Evolutionary conservation across 202 grass and related monocot species (phyloP), one percentile per base, ranked within the genome.

Genomic region (Setaria italica): DNA sequence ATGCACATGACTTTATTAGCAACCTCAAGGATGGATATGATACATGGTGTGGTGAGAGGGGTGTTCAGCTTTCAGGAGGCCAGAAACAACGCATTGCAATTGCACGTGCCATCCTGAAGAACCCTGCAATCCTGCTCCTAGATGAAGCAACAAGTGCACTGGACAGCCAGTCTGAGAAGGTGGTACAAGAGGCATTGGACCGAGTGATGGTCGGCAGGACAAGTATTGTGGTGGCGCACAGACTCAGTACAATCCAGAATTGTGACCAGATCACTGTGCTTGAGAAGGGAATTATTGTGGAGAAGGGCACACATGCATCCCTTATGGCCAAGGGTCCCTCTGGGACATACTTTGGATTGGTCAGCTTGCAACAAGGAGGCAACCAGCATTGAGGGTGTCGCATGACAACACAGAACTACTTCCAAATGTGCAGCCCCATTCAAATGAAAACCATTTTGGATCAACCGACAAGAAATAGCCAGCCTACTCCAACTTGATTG

Each of bases 21-120:
- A 91, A 92, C 85, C 95, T 97, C 58, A 91, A 91, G 86, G 92
- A 97, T 32, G 95, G 95, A 37, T 97, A 95, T 42, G 85, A 91
- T 63, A 94, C 95, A 16, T 77, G 19, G 77, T 98, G 93, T 47
- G 95, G 95, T 29, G 93, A 98, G 58, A 82, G 93, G 6, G 95
- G 95, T 19, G 83, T 98, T 70, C 95, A 98, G 81, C 59, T 98
- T 11, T 98, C 95, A 56, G 95, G 95, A 78, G 95, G 95, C 20
- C 95, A 98, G 78, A 98, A 98, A 73, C 93, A 98, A 63, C 85
- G 95, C n/a, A 92, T 98, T 79, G 95, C 95, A n/a, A 98, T 98
- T 32, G 95, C 95, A 11, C 90, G 95, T 88, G 95, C 95, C 35
- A 95, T 98, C 54, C 81, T 98, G 34, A 98, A 98, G 82, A 92